Percentiles rank a stretch among this genome's conserved stretches.
Conservation (phyloP, 1,284 basidiomycete species). For the Moesziomyces parantarcticus region DNA sequence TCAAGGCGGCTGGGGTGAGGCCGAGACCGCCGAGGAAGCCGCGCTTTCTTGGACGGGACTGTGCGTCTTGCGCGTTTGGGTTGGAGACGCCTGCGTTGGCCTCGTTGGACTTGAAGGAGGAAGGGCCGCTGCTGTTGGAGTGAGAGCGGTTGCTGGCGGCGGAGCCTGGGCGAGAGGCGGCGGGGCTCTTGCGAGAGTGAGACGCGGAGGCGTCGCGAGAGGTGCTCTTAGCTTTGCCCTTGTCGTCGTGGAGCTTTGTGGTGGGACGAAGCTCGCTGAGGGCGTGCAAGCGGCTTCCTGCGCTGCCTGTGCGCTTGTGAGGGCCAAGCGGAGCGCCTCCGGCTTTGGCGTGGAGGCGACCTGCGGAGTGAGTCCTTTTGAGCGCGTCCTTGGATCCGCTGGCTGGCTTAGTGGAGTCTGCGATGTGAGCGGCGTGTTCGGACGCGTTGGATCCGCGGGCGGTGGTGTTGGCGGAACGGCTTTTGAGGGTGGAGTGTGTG, state of each 20-base stretch:
- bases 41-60: conserved; percentile 35
- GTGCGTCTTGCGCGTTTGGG: conserved; percentile 4
- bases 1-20: conserved; percentile 48
- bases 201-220: conserved; percentile 4
- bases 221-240: conserved; percentile 28
- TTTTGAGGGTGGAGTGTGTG: conserved; percentile 45
- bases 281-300: conserved; percentile 55
- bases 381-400: conserved; percentile 20
- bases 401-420: conserved; percentile 11
- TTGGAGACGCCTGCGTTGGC: conserved; percentile 15
- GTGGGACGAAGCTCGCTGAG: conserved; percentile 61
- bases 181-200: conserved; percentile 33
- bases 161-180: conserved; percentile 38
- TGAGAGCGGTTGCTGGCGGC: conserved; percentile 45
- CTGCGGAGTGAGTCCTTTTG: conserved; percentile 54
- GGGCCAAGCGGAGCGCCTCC: conserved; percentile 40
- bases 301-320: conserved; percentile 58
- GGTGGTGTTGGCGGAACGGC: conserved; percentile 55
- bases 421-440: conserved; percentile 11
- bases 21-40: conserved; percentile 52
- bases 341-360: conserved; percentile 53
- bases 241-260: conserved; percentile 54
- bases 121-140: conserved; percentile 41
- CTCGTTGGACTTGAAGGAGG: conserved; percentile 45
- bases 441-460: conserved; percentile 32